Base-by-base conservation (phyloP, 148 eudicot species). In the Rhododendron molle region DNA sequence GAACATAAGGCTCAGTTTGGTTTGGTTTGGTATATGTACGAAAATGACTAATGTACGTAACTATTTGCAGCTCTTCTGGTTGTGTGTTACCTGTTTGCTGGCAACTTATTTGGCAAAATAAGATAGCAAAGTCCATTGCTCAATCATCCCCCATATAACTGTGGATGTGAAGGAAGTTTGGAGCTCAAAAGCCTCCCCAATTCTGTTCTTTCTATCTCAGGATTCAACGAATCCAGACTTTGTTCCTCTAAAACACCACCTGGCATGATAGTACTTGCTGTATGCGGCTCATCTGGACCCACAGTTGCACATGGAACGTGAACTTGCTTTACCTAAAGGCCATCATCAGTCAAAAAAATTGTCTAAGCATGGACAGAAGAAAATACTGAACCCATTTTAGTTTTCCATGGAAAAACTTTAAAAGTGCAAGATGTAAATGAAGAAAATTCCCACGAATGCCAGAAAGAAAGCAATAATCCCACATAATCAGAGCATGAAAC, bases 271-370 rank as follows among this genome's bases (percentile, higher is more conserved):
- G 96, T 90, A 86, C 97, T 94, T 60, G 96, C 94, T 82, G 99
- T 98, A 90, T 96, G 98, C 80, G 98, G 99, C 88, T 96, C 99
- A 87, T 96, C 99, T 73, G 99, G 99, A 83, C 99, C 99, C 85
- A 92, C 95, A 84, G 96, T 90, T n/a, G 97, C 94, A 84, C 88
- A 91, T 76, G 87, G 92, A 89, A 89, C 88, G 84, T 79, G 87
- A 90, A 82, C 89, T 83, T 90, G 90, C 87, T 90, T 92, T 65
- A 82, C 91, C 93, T 93, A 90, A 47, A 74, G 74, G 72, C 77
- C 81, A 83, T 50, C 72, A 50, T 81, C 71, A 83, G 74, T 73
- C 23, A 80, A 21, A 85, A 65, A 83, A 85, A 7, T 40, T 81
- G 47, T 6, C 56, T 54, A 76, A 36, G 0, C 36, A 74, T 65